Evolutionary conservation across 2,329 filamentous ascomycete genomes (phyloP).

Genomic region (Metarhizium humberi): DNA sequence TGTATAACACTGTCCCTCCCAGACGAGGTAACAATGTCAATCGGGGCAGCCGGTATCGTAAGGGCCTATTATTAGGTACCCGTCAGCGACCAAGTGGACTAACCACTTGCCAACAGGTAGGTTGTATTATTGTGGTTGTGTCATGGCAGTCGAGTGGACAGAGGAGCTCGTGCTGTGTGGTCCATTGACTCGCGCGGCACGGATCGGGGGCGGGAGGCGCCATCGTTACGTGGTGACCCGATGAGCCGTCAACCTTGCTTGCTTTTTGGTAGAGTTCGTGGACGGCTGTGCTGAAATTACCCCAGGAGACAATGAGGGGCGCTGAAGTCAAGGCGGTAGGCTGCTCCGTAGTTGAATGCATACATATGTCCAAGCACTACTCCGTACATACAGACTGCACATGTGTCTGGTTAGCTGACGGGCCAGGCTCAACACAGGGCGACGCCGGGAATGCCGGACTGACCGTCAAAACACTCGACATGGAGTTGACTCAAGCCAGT

Average conservation of each 20-base stretch:
- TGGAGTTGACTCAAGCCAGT: background rate
- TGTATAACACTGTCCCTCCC: no score
- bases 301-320: constrained; percentile 2
- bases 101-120: background rate
- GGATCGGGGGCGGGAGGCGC: constrained; percentile 8
- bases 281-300: constrained; percentile 4
- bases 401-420: background rate
- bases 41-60: no score
- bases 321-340: background rate
- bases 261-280: background rate
- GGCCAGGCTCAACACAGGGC: background rate
- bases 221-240: background rate
- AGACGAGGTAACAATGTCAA: no score
- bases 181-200: constrained; percentile 6
- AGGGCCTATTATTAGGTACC: no score
- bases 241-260: background rate
- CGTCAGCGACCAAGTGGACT: no score
- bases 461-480: background rate
- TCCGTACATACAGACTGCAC: no score
- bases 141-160: background rate
- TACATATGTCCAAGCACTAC: no score
- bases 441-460: background rate
- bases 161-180: background rate
- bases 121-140: background rate
- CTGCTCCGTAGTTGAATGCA: background rate